Evolutionary conservation across 805 yeast species (phyloP).

Genomic region (Yarrowia sp.): DNA sequence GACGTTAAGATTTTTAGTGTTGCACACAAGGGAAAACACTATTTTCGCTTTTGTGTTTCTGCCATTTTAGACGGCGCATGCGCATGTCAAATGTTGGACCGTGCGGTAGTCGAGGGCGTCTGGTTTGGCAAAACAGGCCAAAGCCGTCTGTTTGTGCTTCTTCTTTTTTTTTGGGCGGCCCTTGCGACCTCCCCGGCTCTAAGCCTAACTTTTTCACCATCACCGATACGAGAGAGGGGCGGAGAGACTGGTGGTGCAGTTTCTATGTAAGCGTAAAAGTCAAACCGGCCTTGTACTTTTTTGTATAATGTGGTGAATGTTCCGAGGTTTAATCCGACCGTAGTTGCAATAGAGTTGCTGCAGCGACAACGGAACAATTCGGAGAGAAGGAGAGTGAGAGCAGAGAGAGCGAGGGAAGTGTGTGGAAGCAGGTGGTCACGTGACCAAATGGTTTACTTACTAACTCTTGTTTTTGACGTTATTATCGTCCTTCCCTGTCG

Average conservation of each 20-base stretch:
- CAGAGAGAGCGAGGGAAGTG: not conserved
- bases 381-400: not conserved
- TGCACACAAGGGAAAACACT: not conserved
- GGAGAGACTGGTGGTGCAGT: not conserved
- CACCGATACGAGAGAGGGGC: conserved; percentile 11
- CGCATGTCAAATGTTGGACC: no score
- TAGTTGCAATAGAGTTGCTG: not conserved
- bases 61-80: no score
- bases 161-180: no score
- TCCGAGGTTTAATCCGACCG: conserved; percentile 25
- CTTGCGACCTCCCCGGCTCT: not conserved
- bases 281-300: not conserved
- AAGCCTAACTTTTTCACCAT: not conserved
- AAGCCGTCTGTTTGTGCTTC: not conserved
- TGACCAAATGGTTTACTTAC: no score
- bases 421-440: no score
- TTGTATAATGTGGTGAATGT: conserved; percentile 2
- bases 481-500: no score
- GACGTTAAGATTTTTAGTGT: conserved; percentile 16
- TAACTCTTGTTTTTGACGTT: no score
- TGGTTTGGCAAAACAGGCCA: not conserved
- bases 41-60: no score
- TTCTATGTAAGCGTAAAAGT: conserved; percentile 16
- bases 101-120: not conserved
- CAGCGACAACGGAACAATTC: not conserved